Base-by-base conservation (phyloP, 768 basidiomycete species). In the Dioszegia hungarica region DNA sequence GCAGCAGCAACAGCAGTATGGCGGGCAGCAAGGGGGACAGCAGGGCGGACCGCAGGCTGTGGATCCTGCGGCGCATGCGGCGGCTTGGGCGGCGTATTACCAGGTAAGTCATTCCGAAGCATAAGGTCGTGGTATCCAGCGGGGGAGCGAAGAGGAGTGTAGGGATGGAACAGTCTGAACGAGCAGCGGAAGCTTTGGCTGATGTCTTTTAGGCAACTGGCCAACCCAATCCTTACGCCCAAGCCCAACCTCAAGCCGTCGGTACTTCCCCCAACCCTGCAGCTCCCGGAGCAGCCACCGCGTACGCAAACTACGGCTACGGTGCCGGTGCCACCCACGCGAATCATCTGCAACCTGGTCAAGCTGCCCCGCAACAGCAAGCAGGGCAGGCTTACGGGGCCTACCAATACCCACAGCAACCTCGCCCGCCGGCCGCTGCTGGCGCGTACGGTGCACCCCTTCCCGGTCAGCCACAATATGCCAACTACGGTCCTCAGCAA, bases 271-370 rank as follows among this genome's bases (percentile, higher is more conserved):
- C 40, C 25, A 46, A 29, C 36, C 29, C 47, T 20, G 40, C 31
- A 29, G 48, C 48, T 12, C n/a, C n/a, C 28, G 19, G 20, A 44
- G 38, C 57, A 11, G 41, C 61, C 0, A 68, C 70, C 24, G 77
- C 92, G 20, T 93, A 92, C 70, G 89, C 89, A 0, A 91, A 91
- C 72, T 93, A 93, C 70, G 90, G 90, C 29, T 93, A 94, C 73
- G 88, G 89, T 2, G 81, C 83, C 45, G 50, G 66, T 50, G 60
- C 75, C 29, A 31, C 56, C 12, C 71, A 72, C 27, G 60, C 67
- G 12, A 44, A 54, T 19, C 28, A 41, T 44, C 55, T 22, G 33
- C 34, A 41, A 10, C 39, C 31, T 4, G 31, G 15, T 19, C 27
- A 37, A 27, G 20, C 39, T 12, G 37, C 38, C n/a, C 34, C 10